Percentiles rank a stretch among this genome's conserved stretches.
These are phyloP conservation scores for Hanseniaspora sp. DNA, from an alignment of 1,139 yeast genomes.

Conservation along the genomic window DNA sequence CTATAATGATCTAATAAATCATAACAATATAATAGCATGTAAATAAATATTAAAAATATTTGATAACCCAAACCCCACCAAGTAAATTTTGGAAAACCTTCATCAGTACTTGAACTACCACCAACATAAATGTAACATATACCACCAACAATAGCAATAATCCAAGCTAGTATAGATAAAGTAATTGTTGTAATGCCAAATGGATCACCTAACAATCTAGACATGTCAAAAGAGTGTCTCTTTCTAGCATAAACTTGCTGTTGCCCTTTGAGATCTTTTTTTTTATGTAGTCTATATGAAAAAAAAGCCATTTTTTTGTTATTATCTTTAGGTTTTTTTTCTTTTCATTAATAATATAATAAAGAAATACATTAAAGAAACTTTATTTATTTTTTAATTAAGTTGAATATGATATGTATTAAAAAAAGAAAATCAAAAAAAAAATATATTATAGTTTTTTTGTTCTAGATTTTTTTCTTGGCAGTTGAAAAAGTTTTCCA, in stretches of 20 bases:
- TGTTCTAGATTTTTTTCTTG: too few species aligned
- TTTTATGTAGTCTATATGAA: slow-evolving; percentile 12
- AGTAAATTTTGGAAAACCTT: slow-evolving; percentile 62
- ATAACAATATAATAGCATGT: slow-evolving; percentile 47
- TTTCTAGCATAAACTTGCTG: slow-evolving; percentile 14
- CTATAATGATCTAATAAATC: slow-evolving; percentile 65
- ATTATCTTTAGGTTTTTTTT: too few species aligned
- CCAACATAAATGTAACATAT: slow-evolving; percentile 35
- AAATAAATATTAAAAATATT: slow-evolving; percentile 44
- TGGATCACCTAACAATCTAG: slow-evolving; percentile 55
- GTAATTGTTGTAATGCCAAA: slow-evolving; percentile 59
- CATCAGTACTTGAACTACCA: slow-evolving; percentile 25
- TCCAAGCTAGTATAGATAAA: slow-evolving; percentile 61
- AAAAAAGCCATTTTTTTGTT: slow-evolving; percentile 8
- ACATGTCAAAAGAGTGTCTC: slow-evolving; percentile 29
- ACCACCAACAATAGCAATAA: slow-evolving; percentile 78
- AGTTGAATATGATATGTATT: too few species aligned
- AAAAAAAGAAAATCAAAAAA: too few species aligned
- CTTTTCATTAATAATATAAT: too few species aligned
- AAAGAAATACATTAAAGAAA: too few species aligned
- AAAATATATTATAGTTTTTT: too few species aligned
- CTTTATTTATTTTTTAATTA: too few species aligned
- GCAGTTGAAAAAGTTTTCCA: too few species aligned
- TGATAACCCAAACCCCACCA: slow-evolving; percentile 98
- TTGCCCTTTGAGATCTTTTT: not conserved